phyloP scores from a whole-genome alignment of 495 filamentous ascomycete genomes.

The Physcia stellaris region DNA sequence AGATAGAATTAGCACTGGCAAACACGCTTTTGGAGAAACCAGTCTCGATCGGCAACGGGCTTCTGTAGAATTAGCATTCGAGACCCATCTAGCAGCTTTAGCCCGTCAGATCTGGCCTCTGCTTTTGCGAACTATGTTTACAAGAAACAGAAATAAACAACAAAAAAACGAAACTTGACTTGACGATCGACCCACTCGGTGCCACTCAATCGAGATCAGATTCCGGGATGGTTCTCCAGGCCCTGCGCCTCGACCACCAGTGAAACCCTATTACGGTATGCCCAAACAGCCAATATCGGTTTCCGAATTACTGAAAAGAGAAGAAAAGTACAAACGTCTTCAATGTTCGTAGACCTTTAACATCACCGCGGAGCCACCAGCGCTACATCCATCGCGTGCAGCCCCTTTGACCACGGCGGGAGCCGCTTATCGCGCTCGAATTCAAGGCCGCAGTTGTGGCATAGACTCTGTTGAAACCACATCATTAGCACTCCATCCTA shows the following conservation, averaged over 20 bases:
- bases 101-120: too few species aligned
- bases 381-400: constrained; percentile 49
- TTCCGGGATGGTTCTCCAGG: neutral
- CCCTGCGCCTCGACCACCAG: neutral
- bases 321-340: too few species aligned
- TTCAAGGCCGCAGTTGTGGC: constrained; percentile 82
- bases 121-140: too few species aligned
- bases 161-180: too few species aligned
- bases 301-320: neutral
- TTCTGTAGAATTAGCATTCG: too few species aligned
- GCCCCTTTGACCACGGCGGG: constrained; percentile 68
- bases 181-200: neutral
- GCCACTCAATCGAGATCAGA: neutral
- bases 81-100: too few species aligned
- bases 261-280: neutral
- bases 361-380: constrained; percentile 18
- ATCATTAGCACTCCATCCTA: constrained; percentile 6
- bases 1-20: too few species aligned
- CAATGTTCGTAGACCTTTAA: neutral
- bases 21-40: too few species aligned
- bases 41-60: too few species aligned
- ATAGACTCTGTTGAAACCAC: constrained; percentile 76
- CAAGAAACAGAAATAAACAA: too few species aligned
- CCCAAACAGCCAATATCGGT: neutral
- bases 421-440: constrained; percentile 78